Evolutionary conservation across 1,139 yeast species (phyloP).

Genomic region (Candida frijolesensis): DNA sequence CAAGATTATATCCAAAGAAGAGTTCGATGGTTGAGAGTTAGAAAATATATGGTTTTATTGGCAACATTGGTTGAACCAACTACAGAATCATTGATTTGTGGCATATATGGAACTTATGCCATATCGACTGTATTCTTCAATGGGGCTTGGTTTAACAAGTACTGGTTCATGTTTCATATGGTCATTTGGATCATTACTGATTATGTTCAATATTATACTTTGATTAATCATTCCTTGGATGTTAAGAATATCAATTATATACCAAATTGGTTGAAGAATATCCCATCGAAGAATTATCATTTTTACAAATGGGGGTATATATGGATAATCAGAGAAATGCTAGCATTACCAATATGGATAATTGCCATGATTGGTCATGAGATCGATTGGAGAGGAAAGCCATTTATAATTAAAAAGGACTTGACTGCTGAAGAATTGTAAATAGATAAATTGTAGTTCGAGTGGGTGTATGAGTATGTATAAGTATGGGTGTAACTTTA

Average conservation of each 20-base stretch:
- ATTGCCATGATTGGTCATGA: conserved; percentile 77
- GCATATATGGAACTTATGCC: conserved; percentile 66
- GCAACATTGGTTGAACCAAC: conserved; percentile 89
- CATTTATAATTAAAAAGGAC: conserved; percentile 72
- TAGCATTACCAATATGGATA: conserved; percentile 86
- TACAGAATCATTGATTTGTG: conserved; percentile 75
- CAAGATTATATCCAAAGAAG: conserved; percentile 67
- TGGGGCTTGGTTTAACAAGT: conserved; percentile 29
- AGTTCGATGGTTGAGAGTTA: conserved; percentile 84
- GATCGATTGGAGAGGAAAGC: conserved; percentile 82
- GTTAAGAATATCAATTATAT: conserved; percentile 23
- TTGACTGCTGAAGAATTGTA: conserved; percentile 70
- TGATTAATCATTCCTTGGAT: conserved; percentile 34
- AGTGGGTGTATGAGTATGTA: too few species aligned
- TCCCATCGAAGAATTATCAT: conserved; percentile 18
- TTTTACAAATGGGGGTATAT: conserved; percentile 30
- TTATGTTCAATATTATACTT: conserved; percentile 54
- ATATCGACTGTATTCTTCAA: conserved; percentile 48
- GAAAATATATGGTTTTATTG: conserved; percentile 83
- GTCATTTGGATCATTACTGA: conserved; percentile 66
- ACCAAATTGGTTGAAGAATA: conserved; percentile 32
- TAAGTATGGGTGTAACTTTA: too few species aligned
- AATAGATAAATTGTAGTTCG: not conserved
- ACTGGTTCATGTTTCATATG: conserved; percentile 56
- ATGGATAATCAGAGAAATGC: conserved; percentile 70